Evolutionary conservation across 768 basidiomycete genomes (phyloP), one percentile per base, ranked within the genome.

Genomic region (Leccinum pellstonianum): DNA sequence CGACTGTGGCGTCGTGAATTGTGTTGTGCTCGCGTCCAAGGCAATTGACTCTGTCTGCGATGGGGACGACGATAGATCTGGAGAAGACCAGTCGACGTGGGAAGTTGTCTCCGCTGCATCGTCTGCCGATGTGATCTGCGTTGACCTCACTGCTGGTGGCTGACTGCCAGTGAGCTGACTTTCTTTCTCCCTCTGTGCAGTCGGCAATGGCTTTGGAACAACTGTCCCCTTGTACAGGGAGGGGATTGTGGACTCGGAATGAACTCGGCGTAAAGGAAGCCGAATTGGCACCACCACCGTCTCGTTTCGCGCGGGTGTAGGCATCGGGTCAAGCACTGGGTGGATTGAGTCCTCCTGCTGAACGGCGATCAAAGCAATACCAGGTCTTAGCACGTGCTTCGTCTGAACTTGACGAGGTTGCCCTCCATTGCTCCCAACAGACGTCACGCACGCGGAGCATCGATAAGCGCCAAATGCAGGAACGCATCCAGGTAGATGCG

Each of bases 21-120:
- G 46, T 14, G 52, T 25, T 7, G 27, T 21, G 15, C 33, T 54
- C 2, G 25, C 19, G 14, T 19, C n/a, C 19, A 49, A 25, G 12
- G 52, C 47, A 3, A 56, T 31, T 1, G 35, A 52, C 63, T 50
- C 52, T 10, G 33, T 58, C 27, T 50, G 67, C 0, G 62, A 68
- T 4, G 48, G 62, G 41, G 51, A 59, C 0, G 56, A 62, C 17
- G 55, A 52, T 8, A 58, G 33, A 21, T 48, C 27, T 9, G 66
- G 46, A 10, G 50, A 53, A 0, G 55, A 48, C 29, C 43, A 31
- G 11, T 33, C n/a, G 8, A 31, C 15, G 19, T 33, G 23, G 51
- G 15, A 33, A n/a, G 31, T 14, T 27, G 29, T 29, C 25, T 31
- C 25, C 10, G 17, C 17, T 17, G 23, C 14, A 25, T 49, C 23